Evolutionary conservation across 768 basidiomycete genomes (phyloP).

Genomic region (Trametes cubensis): DNA sequence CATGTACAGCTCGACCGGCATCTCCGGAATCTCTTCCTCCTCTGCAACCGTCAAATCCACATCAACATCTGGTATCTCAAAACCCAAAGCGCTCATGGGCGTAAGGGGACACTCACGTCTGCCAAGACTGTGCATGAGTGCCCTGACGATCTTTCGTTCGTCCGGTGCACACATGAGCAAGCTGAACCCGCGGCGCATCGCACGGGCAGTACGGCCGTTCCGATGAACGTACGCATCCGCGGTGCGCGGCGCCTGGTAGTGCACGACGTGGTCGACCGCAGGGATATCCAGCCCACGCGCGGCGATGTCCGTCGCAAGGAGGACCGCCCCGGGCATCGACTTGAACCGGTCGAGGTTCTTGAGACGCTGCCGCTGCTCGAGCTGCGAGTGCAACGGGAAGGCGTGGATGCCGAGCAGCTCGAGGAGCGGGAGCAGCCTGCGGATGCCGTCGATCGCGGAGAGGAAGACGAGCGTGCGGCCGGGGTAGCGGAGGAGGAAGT

Average conservation of each 20-base stretch:
- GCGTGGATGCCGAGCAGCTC: slow-evolving; percentile 77
- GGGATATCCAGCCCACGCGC: slow-evolving; percentile 95
- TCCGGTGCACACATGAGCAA: slow-evolving; percentile 90
- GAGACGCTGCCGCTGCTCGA: slow-evolving; percentile 93
- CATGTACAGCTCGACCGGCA: slow-evolving; percentile 78
- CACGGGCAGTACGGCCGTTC: slow-evolving; percentile 93
- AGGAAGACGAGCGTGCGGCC: slow-evolving; percentile 95
- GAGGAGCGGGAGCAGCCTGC: slow-evolving; percentile 82
- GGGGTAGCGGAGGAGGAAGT: slow-evolving; percentile 94
- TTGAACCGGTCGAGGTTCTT: slow-evolving; percentile 98
- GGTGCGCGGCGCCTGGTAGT: slow-evolving; percentile 96
- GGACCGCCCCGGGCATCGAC: slow-evolving; percentile 67
- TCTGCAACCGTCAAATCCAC: slow-evolving; percentile 38
- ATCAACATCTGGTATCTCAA: not conserved
- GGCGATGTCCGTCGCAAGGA: slow-evolving; percentile 96
- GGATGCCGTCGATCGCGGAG: slow-evolving; percentile 92
- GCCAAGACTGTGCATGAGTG: slow-evolving; percentile 71
- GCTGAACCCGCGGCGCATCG: slow-evolving; percentile 84
- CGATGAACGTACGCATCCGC: slow-evolving; percentile 95
- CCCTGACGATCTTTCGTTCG: slow-evolving; percentile 73
- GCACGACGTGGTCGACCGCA: slow-evolving; percentile 93
- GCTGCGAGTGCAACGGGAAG: slow-evolving; percentile 88
- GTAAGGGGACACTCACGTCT: slow-evolving; percentile 57
- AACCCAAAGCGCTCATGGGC: not conserved
- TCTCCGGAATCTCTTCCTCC: slow-evolving; percentile 72